Percentiles rank a stretch among this genome's conserved stretches.
These are phyloP conservation scores for Tremella mesenterica DNA, from an alignment of 768 basidiomycete species.

Conservation along the genomic window DNA sequence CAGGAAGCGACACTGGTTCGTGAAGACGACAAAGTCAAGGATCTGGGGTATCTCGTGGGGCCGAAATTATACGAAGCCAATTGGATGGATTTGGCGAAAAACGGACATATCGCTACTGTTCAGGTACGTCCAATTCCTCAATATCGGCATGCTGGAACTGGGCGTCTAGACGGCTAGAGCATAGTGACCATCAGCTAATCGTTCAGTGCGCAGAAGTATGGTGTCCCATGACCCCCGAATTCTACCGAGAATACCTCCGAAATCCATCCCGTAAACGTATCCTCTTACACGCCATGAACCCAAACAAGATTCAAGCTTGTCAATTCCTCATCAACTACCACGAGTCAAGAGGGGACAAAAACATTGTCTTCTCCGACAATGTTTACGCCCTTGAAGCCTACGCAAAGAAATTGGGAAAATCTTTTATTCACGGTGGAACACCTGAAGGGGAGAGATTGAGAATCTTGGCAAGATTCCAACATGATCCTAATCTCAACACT, in stretches of 20 bases:
- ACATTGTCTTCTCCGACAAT: constrained; percentile 98
- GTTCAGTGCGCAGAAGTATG: constrained; percentile 94
- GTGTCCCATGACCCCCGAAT: constrained; percentile 99
- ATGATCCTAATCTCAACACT: constrained; percentile 89
- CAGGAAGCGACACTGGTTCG: constrained; percentile 83
- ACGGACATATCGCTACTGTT: constrained; percentile 99
- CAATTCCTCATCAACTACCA: constrained; percentile 98
- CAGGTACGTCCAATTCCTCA: constrained; percentile 56
- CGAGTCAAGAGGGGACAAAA: constrained; percentile 94
- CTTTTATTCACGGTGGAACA: constrained; percentile 92
- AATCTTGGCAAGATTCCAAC: constrained; percentile 89
- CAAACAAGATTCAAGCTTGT: constrained; percentile 97
- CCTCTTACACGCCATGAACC: constrained; percentile 98
- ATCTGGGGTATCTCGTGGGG: constrained; percentile 98
- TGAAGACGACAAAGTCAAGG: constrained; percentile 97
- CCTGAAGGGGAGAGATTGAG: constrained; percentile 93
- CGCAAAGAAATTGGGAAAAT: constrained; percentile 83
- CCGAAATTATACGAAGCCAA: constrained; percentile 99
- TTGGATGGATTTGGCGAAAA: constrained; percentile 99
- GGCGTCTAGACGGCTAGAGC: not conserved
- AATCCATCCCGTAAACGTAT: constrained; percentile 79
- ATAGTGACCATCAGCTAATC: not conserved
- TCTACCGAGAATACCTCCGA: constrained; percentile 92
- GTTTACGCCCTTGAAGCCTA: constrained; percentile 90
- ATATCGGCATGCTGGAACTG: not conserved